These are phyloP conservation scores for Cystofilobasidium macerans DNA, from an alignment of 768 basidiomycete genomes.

Conservation along the genomic window DNA sequence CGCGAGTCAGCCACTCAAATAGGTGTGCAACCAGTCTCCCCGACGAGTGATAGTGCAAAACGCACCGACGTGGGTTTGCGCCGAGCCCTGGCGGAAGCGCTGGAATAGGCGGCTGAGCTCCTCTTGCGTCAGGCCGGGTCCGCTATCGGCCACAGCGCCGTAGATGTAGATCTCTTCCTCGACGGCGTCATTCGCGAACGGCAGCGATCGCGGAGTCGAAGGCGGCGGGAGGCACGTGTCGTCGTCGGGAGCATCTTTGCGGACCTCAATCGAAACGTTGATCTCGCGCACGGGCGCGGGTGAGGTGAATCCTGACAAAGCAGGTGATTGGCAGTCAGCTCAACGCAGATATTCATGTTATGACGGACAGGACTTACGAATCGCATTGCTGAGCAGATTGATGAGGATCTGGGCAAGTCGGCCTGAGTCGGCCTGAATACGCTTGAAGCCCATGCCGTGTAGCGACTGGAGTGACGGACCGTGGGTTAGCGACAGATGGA, in stretches of 20 bases:
- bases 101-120: constrained; percentile 35
- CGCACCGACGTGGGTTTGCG: neutral
- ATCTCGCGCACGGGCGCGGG: constrained; percentile 32
- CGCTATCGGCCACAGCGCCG: constrained; percentile 34
- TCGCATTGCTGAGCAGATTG: constrained; percentile 40
- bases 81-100: constrained; percentile 28
- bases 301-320: constrained; percentile 4
- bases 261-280: constrained; percentile 36
- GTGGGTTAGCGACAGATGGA: constrained; percentile 35
- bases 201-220: constrained; percentile 17
- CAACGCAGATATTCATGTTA: too few relatives aligned
- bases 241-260: constrained; percentile 35
- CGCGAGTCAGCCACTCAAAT: neutral
- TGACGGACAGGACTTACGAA: constrained; percentile 19
- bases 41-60: neutral
- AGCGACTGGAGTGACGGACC: constrained; percentile 35
- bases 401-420: constrained; percentile 21
- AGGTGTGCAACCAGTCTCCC: constrained; percentile 23
- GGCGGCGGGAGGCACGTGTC: constrained; percentile 34
- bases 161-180: constrained; percentile 37
- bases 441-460: constrained; percentile 31
- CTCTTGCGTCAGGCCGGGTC: constrained; percentile 35
- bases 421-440: constrained; percentile 22
- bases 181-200: neutral
- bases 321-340: too few relatives aligned